Base-by-base conservation (phyloP, 345 rosid species). In the Dovyalis caffra region DNA sequence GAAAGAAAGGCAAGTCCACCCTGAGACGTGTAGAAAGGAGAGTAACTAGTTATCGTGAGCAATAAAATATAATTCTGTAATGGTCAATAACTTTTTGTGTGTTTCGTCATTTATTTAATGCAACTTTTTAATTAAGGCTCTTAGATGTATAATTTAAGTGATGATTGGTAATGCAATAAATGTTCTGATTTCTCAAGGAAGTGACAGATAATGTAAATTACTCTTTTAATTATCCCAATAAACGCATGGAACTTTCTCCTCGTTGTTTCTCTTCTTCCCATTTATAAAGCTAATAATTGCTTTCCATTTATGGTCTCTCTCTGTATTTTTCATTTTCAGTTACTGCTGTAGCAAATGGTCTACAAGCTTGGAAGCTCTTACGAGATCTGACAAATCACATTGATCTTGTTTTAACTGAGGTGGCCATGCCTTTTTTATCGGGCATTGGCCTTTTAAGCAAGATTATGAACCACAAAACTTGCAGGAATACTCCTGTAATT, bases 281-380 rank as follows among this genome's bases (percentile, higher is more conserved):
- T 16, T 9, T 15, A 68, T 26, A 45, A 35, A 63, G 58, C 68
- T 58, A 35, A 72, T 57, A 23, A 37, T 26, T 21, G 0, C 67
- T 40, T 4, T 8, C n/a, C n/a, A n/a, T n/a, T n/a, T n/a, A n/a
- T n/a, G n/a, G n/a, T n/a, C 34, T 25, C 28, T 40, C 35, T 28
- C 34, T 43, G 12, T 61, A 15, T 64, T 35, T 47, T 63, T 25
- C 21, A 1, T 75, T 64, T 72, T 74, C 80, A 90, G 94, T 88
- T 74, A 70, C 65, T 7, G 84, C 83, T 53, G 90, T 74, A n/a
- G 79, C 86, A 75, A 80, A 87, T 78, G 92, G 88, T 57, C 16
- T 87, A 21, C 90, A 90, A 80, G 94, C 94, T 25, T 90, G 92
- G 92, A 86, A 82, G 77, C 76, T 80, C 53, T 64, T 88, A 72